Conservation (phyloP, 2,329 filamentous ascomycete species). For the Chaetomium sp. region DNA sequence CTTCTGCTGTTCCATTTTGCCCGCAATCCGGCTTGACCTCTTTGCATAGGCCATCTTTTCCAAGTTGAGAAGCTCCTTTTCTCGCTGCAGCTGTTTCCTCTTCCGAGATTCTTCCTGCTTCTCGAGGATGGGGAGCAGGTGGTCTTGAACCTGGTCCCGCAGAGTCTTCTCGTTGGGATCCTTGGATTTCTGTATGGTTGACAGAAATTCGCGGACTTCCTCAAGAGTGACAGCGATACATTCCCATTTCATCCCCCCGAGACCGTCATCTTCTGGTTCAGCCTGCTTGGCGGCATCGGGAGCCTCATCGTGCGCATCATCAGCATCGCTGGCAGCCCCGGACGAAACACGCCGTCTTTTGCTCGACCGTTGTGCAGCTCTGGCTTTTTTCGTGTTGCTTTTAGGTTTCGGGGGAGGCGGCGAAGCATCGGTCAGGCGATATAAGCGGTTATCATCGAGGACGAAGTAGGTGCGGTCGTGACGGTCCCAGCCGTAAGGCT, state of each 20-base stretch:
- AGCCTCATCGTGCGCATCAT: conserved; percentile 45
- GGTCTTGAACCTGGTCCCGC: conserved; percentile 68
- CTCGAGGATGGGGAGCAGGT: conserved; percentile 83
- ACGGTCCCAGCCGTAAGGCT: conserved; percentile 84
- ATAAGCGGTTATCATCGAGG: conserved; percentile 90
- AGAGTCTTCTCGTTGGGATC: conserved; percentile 85
- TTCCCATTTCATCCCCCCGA: conserved; percentile 84
- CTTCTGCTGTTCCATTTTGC: conserved; percentile 76
- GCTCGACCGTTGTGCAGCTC: conserved; percentile 64
- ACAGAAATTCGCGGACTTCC: conserved; percentile 74
- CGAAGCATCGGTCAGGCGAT: conserved; percentile 78
- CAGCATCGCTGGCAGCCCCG: conserved; percentile 40
- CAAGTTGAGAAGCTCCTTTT: conserved; percentile 78
- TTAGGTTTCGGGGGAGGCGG: conserved; percentile 62
- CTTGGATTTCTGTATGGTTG: conserved; percentile 71
- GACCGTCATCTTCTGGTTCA: conserved; percentile 58
- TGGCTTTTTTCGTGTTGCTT: conserved; percentile 67
- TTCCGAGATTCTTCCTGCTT: conserved; percentile 76
- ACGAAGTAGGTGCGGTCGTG: conserved; percentile 87
- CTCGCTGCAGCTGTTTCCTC: conserved; percentile 64
- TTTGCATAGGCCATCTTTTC: conserved; percentile 93
- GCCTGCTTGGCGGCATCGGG: conserved; percentile 36
- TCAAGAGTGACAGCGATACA: conserved; percentile 80
- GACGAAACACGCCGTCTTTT: conserved; percentile 69
- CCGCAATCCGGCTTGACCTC: conserved; percentile 84